phyloP scores from a whole-genome alignment of 2,329 filamentous ascomycete species.

The Myrmaecium sp. region DNA sequence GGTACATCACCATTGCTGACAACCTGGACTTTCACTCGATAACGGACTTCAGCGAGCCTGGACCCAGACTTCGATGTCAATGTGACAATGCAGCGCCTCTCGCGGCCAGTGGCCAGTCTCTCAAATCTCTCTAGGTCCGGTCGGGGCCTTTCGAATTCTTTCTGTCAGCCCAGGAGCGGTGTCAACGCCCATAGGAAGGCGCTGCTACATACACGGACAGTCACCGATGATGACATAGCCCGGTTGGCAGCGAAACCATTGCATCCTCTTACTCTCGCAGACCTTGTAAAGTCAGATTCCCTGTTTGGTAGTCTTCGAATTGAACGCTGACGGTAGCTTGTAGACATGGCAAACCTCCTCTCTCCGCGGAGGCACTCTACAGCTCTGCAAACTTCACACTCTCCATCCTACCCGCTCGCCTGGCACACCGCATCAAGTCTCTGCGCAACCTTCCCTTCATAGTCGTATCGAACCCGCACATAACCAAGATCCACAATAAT shows the following conservation, averaged over 20 bases:
- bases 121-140: too few species aligned
- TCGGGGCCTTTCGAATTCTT: too few species aligned
- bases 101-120: too few species aligned
- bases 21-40: too few species aligned
- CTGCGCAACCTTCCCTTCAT: conserved; percentile 91
- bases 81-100: too few species aligned
- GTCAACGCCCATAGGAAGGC: too few species aligned
- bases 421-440: conserved; percentile 86
- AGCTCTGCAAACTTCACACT: conserved; percentile 92
- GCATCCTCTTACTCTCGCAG: conserved; percentile 67
- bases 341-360: conserved; percentile 64
- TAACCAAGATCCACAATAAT: conserved; percentile 87
- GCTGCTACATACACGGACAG: conserved; percentile 25
- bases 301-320: neutral
- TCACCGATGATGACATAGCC: conserved; percentile 58
- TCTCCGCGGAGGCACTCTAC: conserved; percentile 64
- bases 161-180: too few species aligned
- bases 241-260: conserved; percentile 61
- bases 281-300: conserved; percentile 60
- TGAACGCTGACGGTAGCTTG: conserved; percentile 1
- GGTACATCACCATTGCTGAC: too few species aligned
- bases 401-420: conserved; percentile 73
- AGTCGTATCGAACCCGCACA: conserved; percentile 93
- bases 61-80: too few species aligned
- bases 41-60: too few species aligned